Evolutionary conservation across 225 moss, liverwort and hornwort species (phyloP).

Genomic region (Bryoerythrophyllum caledonicum): DNA sequence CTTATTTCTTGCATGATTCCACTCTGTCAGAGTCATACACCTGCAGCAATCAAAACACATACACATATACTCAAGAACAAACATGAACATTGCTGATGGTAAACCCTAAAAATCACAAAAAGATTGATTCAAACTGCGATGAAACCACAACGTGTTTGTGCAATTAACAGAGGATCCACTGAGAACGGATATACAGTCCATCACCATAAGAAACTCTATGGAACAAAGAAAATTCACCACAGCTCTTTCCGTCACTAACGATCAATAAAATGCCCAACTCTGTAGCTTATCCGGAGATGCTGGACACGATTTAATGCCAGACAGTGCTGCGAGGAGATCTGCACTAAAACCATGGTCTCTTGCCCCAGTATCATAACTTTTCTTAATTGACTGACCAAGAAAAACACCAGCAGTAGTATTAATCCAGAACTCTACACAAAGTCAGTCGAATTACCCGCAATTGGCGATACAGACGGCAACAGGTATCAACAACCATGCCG

Average conservation of each 20-base stretch:
- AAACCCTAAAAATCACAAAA: neutral
- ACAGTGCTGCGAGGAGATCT: neutral
- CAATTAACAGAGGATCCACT: slow-evolving; percentile 5
- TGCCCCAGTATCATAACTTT: neutral
- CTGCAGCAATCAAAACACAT: slow-evolving; percentile 16
- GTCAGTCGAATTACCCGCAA: slow-evolving; percentile 19
- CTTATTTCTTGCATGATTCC: slow-evolving; percentile 47
- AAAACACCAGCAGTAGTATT: neutral
- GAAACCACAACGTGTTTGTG: neutral
- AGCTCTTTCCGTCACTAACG: neutral
- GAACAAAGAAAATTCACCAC: neutral
- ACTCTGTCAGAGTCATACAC: slow-evolving; percentile 36
- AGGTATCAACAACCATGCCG: slow-evolving; percentile 22
- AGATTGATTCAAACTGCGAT: neutral
- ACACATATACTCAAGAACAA: neutral
- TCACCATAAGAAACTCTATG: neutral
- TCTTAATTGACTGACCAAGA: neutral
- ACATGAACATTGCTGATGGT: neutral
- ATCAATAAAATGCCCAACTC: neutral
- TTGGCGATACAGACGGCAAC: slow-evolving; percentile 22
- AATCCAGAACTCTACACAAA: slow-evolving; percentile 2
- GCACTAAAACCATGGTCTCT: neutral
- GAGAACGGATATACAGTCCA: neutral
- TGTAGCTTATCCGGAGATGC: neutral
- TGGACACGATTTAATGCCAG: neutral